Percentiles rank a stretch among this genome's conserved stretches.
phyloP scores from a whole-genome alignment of 2,329 filamentous ascomycete species.

The Aureobasidium zeae region DNA sequence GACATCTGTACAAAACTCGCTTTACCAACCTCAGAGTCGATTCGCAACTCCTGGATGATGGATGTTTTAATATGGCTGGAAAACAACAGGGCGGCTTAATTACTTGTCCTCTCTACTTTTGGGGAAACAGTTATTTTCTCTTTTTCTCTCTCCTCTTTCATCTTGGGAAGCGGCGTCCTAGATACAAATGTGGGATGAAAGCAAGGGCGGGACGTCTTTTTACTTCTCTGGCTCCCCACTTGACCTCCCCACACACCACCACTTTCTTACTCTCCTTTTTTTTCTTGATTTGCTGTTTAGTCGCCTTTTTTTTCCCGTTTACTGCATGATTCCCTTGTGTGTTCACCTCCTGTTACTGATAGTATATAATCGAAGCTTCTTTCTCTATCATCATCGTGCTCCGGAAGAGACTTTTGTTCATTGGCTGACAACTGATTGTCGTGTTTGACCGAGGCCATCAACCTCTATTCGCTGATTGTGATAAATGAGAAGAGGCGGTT shows the following conservation, averaged over 20 bases:
- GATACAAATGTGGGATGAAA: constrained; percentile 6
- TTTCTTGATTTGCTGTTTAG: background rate
- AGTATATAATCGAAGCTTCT: constrained; percentile 15
- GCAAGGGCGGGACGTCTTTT: background rate
- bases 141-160: background rate
- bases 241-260: background rate
- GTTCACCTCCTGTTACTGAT: constrained; percentile 11
- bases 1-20: background rate
- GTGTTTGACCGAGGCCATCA: too few relatives aligned
- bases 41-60: constrained; percentile 1
- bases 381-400: background rate
- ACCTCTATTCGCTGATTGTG: too few relatives aligned
- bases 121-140: constrained; percentile 6
- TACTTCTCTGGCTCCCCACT: constrained; percentile 8
- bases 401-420: too few relatives aligned
- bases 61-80: constrained; percentile 10
- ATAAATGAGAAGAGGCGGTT: too few relatives aligned
- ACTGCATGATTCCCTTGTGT: constrained; percentile 14
- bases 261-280: constrained; percentile 1
- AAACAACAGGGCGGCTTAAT: constrained; percentile 6
- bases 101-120: background rate
- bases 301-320: background rate
- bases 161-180: constrained; percentile 15
- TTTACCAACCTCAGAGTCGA: background rate
- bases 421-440: too few relatives aligned